Evolutionary conservation across 345 rosid genomes (phyloP).

Genomic region (Pugionium dolabratum): DNA sequence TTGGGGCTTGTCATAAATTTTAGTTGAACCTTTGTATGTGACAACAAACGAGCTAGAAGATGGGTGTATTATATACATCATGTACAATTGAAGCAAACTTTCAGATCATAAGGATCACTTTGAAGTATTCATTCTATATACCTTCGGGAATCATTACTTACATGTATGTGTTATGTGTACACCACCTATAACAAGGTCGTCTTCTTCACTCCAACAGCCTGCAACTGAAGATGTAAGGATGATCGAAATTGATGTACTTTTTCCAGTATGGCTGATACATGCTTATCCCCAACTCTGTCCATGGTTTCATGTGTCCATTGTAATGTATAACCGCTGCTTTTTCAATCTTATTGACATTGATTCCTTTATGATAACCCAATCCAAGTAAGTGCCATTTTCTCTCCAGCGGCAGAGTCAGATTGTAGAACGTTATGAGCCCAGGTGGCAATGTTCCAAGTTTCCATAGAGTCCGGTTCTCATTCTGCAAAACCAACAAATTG

Average conservation of each 20-base stretch:
- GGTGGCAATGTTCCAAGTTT: conserved; percentile 63
- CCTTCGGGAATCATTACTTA: not conserved
- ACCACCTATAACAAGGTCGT: conserved; percentile 1
- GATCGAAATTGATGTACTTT: conserved; percentile 42
- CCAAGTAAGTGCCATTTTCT: conserved; percentile 66
- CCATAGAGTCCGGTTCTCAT: conserved; percentile 56
- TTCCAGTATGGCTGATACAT: conserved; percentile 58
- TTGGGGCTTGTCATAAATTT: too few relatives aligned
- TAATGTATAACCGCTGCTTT: conserved; percentile 64
- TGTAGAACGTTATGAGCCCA: conserved; percentile 63
- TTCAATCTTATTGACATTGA: conserved; percentile 43
- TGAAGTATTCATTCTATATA: not conserved
- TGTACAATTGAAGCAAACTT: not conserved
- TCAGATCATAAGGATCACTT: conserved; percentile 9
- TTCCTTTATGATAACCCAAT: conserved; percentile 56
- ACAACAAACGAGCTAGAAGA: not conserved
- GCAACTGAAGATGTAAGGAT: conserved; percentile 44
- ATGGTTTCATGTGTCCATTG: conserved; percentile 73
- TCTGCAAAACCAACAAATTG: conserved; percentile 36
- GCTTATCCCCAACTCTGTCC: conserved; percentile 57
- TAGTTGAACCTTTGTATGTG: conserved; percentile 4
- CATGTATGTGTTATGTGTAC: conserved; percentile 14
- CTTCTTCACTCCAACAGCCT: conserved; percentile 28
- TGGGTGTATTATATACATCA: not conserved
- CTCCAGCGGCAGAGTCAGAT: conserved; percentile 50